A percentile compares a stretch with the other conserved stretches of the same genome.
phyloP scores from a whole-genome alignment of 306 rosid genomes.

The Vigna nakashimae region DNA sequence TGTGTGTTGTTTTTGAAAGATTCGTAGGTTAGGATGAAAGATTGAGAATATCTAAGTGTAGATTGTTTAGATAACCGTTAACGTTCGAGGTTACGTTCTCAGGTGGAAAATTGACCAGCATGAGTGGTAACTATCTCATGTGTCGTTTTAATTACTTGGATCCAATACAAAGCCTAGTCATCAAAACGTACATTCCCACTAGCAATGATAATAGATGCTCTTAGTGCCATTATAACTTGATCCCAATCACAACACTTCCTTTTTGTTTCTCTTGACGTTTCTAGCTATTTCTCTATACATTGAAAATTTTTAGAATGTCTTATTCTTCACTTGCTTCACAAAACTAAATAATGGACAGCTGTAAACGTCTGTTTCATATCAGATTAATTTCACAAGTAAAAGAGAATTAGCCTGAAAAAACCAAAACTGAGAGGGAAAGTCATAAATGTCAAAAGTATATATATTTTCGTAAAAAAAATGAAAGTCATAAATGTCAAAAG shows the following conservation, averaged over 20 bases:
- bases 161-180: conserved; percentile 35
- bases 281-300: neutral
- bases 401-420: neutral
- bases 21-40: conserved; percentile 45
- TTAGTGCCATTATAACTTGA: neutral
- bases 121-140: conserved; percentile 33
- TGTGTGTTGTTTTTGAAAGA: conserved; percentile 28
- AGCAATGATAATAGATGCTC: conserved; percentile 20
- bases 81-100: conserved; percentile 52
- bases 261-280: neutral
- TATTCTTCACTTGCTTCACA: neutral
- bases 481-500: neutral
- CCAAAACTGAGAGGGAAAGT: neutral
- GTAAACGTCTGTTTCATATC: neutral
- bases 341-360: neutral
- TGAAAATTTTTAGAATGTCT: neutral
- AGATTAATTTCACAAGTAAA: neutral
- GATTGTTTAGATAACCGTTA: conserved; percentile 49
- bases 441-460: neutral
- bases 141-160: conserved; percentile 45
- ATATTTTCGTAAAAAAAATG: neutral
- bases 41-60: conserved; percentile 45
- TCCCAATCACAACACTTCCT: neutral
- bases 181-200: conserved; percentile 44
- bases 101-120: conserved; percentile 53